These are phyloP conservation scores for Colletotrichum sp. DNA, from an alignment of 2,329 filamentous ascomycete genomes.

Conservation along the genomic window DNA sequence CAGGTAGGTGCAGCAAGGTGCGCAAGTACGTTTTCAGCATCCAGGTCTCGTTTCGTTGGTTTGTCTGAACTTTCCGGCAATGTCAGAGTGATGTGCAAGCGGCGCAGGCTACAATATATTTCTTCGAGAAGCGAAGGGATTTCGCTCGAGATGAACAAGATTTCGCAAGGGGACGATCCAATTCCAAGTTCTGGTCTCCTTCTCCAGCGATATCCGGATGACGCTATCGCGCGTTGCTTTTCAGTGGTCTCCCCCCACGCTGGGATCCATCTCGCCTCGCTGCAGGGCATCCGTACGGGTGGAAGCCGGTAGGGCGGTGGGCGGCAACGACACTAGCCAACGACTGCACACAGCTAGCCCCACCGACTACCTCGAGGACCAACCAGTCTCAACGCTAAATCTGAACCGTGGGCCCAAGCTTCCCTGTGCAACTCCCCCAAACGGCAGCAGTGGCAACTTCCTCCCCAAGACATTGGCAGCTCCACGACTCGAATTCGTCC, in stretches of 20 bases:
- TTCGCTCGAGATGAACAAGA: background rate
- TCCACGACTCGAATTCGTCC: background rate
- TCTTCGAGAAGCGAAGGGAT: background rate
- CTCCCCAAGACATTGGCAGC: background rate
- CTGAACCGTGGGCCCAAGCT: slow-evolving; percentile 2
- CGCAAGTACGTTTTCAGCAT: background rate
- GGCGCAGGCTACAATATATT: background rate
- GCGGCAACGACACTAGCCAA: background rate
- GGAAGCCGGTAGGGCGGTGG: background rate
- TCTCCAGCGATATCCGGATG: slow-evolving; percentile 1
- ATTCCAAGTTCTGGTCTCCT: slow-evolving; percentile 1
- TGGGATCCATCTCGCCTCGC: slow-evolving; percentile 5
- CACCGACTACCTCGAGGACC: background rate
- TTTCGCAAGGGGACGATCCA: background rate
- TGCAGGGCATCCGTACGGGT: background rate
- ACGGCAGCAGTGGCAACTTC: background rate
- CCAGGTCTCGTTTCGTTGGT: background rate
- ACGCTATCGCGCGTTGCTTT: slow-evolving; percentile 17
- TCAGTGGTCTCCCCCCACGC: slow-evolving; percentile 5
- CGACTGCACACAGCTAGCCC: background rate
- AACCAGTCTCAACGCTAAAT: background rate
- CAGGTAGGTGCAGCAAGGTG: background rate
- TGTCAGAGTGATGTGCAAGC: background rate
- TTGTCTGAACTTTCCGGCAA: background rate
- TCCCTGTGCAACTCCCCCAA: background rate